These are phyloP conservation scores for Penicillium odoratum DNA, from an alignment of 495 filamentous ascomycete species.

Conservation along the genomic window DNA sequence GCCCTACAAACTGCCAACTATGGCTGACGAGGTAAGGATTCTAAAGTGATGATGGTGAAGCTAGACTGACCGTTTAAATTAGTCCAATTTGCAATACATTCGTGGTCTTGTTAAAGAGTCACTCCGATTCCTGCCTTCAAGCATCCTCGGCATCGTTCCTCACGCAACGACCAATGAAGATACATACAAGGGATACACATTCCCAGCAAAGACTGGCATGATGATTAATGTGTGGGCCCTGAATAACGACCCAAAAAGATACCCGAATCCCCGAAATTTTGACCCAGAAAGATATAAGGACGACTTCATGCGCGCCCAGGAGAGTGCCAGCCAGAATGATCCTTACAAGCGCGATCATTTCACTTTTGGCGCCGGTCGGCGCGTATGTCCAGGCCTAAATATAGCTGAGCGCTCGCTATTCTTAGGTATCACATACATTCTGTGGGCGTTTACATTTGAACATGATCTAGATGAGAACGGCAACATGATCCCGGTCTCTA, in stretches of 20 bases:
- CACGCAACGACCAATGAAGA: constrained; percentile 57
- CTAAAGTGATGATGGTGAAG: no score
- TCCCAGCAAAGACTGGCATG: constrained; percentile 47
- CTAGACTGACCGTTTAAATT: no score
- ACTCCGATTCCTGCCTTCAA: constrained; percentile 42
- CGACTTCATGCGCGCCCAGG: constrained; percentile 28
- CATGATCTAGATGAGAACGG: constrained; percentile 17
- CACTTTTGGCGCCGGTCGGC: constrained; percentile 32
- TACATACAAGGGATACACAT: constrained; percentile 50
- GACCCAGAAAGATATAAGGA: constrained; percentile 53
- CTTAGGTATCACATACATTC: constrained; percentile 49
- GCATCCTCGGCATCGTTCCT: constrained; percentile 51
- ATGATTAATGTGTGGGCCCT: constrained; percentile 50
- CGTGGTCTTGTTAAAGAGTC: constrained; percentile 39
- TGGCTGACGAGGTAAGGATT: constrained; percentile 14
- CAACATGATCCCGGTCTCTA: constrained; percentile 19
- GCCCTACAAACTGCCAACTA: constrained; percentile 21
- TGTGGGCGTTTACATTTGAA: constrained; percentile 52
- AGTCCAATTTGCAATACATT: constrained; percentile 37
- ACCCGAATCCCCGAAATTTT: constrained; percentile 54
- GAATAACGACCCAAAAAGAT: constrained; percentile 40
- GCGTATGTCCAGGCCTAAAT: constrained; percentile 34
- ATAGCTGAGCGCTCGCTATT: constrained; percentile 46
- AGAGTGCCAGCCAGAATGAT: constrained; percentile 41
- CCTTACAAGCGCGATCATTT: constrained; percentile 33